Conservation (phyloP, 805 yeast species). For the Naumovozyma castellii region DNA sequence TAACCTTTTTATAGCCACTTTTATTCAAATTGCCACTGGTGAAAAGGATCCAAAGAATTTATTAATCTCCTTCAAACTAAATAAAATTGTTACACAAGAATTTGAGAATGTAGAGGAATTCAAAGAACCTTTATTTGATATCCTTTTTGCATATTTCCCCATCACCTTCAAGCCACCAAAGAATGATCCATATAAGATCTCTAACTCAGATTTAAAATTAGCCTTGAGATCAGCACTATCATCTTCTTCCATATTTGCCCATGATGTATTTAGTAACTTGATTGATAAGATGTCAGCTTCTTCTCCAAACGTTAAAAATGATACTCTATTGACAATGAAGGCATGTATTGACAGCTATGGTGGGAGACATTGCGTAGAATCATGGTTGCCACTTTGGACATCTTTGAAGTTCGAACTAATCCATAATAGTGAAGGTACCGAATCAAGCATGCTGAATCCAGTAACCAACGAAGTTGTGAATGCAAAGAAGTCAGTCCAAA, state of each 20-base stretch:
- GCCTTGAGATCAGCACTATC: constrained; percentile 55
- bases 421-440: constrained; percentile 55
- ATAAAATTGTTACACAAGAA: constrained; percentile 35
- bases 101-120: constrained; percentile 28
- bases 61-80: constrained; percentile 55
- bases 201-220: constrained; percentile 59
- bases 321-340: constrained; percentile 55
- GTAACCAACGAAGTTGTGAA: constrained; percentile 23
- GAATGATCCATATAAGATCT: constrained; percentile 70
- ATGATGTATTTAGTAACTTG: constrained; percentile 66
- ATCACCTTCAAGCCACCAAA: constrained; percentile 89
- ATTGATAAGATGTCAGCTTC: constrained; percentile 74
- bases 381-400: constrained; percentile 77
- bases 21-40: constrained; percentile 62
- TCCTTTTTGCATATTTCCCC: constrained; percentile 91
- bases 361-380: constrained; percentile 38
- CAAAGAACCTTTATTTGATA: constrained; percentile 70
- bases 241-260: constrained; percentile 52
- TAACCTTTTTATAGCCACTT: constrained; percentile 44
- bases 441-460: constrained; percentile 7
- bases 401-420: constrained; percentile 82
- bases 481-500: constrained; percentile 11
- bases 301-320: constrained; percentile 61
- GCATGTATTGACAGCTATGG: constrained; percentile 48
- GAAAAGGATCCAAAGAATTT: constrained; percentile 94